phyloP scores from a whole-genome alignment of 441 rosid species.

The Erodium texanum region DNA sequence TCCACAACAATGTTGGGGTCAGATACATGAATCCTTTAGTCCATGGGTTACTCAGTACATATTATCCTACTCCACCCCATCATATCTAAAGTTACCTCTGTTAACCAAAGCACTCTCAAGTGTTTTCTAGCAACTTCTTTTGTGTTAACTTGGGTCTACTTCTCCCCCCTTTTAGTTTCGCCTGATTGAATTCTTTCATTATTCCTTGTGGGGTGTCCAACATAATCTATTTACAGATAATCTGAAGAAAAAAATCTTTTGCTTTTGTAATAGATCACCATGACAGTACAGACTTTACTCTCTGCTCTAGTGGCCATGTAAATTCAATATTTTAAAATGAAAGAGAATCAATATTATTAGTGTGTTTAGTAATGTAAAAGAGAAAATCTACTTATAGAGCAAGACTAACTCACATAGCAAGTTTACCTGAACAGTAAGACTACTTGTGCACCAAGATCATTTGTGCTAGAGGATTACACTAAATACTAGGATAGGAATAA shows the following conservation, averaged over 20 bases:
- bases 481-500: too few species aligned
- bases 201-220: neutral
- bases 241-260: neutral
- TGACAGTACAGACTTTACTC: neutral
- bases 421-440: too few species aligned
- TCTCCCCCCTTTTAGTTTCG: neutral
- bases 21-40: too few species aligned
- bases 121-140: neutral
- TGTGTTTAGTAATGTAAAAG: too few species aligned
- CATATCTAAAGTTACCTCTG: neutral
- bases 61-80: neutral
- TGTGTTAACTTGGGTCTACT: neutral
- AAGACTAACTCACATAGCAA: too few species aligned
- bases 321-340: neutral
- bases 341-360: too few species aligned
- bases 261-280: neutral
- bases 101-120: neutral
- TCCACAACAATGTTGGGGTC: neutral
- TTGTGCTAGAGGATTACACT: too few species aligned
- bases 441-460: too few species aligned
- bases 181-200: neutral
- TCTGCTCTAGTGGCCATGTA: neutral
- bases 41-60: neutral
- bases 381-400: too few species aligned
- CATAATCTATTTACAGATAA: neutral